phyloP scores from a whole-genome alignment of 208 protist genomes.

The Trypanosoma theileri region DNA sequence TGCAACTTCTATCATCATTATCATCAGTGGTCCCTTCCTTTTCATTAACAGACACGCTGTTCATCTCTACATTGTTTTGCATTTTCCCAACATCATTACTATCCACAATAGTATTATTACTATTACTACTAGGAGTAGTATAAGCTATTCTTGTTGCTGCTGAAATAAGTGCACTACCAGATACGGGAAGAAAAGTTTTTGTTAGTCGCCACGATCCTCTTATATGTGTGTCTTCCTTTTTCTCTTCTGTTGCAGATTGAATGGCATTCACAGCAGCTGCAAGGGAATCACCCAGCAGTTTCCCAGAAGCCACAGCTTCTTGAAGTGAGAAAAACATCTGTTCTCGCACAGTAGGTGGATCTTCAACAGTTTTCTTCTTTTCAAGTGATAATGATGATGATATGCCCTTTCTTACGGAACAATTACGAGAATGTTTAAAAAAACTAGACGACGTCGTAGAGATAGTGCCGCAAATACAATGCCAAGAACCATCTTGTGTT shows the following conservation, averaged over 20 bases:
- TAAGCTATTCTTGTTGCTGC: constrained; percentile 18
- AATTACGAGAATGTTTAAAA: constrained; percentile 9
- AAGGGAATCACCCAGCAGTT: constrained; percentile 46
- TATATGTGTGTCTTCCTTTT: neutral
- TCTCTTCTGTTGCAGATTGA: constrained; percentile 7
- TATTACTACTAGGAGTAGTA: neutral
- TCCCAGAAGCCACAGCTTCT: constrained; percentile 35
- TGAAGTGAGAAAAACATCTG: constrained; percentile 43
- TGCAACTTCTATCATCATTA: neutral
- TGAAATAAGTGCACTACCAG: constrained; percentile 38
- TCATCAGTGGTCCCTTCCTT: neutral
- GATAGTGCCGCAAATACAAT: constrained; percentile 15
- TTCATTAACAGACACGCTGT: neutral
- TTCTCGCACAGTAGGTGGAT: constrained; percentile 23
- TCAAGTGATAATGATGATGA: neutral
- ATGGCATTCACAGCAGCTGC: constrained; percentile 45
- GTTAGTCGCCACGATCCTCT: constrained; percentile 16
- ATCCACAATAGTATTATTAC: too few relatives aligned
- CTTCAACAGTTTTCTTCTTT: neutral
- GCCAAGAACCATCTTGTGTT: constrained; percentile 2
- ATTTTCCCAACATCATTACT: neutral
- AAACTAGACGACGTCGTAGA: constrained; percentile 3
- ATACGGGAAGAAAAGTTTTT: constrained; percentile 51
- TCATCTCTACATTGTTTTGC: neutral
- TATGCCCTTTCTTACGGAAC: neutral